Conservation (phyloP, 2,329 filamentous ascomycete genomes). For the Plenodomus lindquistii region DNA sequence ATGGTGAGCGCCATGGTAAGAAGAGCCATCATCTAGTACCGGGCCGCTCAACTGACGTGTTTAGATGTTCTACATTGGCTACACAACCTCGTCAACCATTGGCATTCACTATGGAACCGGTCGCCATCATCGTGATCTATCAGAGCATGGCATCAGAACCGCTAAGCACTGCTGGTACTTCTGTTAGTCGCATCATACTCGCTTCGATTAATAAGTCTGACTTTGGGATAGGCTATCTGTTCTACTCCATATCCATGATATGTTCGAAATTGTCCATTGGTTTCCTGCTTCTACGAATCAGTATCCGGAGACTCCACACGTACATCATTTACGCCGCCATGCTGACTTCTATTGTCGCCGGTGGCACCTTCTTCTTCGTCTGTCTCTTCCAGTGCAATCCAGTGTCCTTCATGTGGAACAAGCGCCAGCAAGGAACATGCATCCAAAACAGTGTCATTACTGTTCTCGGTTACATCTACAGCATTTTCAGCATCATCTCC, state of each 20-base stretch:
- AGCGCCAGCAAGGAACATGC: conserved; percentile 46
- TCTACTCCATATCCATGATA: conserved; percentile 39
- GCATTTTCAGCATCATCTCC: conserved; percentile 50
- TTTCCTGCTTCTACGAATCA: conserved; percentile 37
- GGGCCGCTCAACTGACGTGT: conserved; percentile 1
- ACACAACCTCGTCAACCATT: conserved; percentile 28
- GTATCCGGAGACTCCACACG: conserved; percentile 32
- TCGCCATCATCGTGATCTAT: conserved; percentile 30
- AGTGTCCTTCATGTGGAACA: conserved; percentile 55
- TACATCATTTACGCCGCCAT: conserved; percentile 47
- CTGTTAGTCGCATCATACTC: conserved; percentile 11
- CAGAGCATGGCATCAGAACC: conserved; percentile 19
- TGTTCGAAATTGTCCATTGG: conserved; percentile 40
- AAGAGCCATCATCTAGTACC: background rate
- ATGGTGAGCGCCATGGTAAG: conserved; percentile 39
- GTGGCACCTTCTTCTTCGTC: conserved; percentile 50
- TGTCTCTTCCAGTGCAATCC: conserved; percentile 57
- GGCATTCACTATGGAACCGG: conserved; percentile 39
- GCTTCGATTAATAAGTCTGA: background rate
- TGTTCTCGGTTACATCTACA: conserved; percentile 52
- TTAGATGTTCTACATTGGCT: conserved; percentile 30
- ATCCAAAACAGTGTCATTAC: conserved; percentile 47
- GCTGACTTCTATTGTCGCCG: conserved; percentile 41
- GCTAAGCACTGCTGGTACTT: conserved; percentile 39
- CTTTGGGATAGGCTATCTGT: conserved; percentile 21